A percentile compares a stretch with the other conserved stretches of the same genome.
These are phyloP conservation scores for Deinandra increscens DNA, from an alignment of 129 eudicot genomes.

Conservation along the genomic window DNA sequence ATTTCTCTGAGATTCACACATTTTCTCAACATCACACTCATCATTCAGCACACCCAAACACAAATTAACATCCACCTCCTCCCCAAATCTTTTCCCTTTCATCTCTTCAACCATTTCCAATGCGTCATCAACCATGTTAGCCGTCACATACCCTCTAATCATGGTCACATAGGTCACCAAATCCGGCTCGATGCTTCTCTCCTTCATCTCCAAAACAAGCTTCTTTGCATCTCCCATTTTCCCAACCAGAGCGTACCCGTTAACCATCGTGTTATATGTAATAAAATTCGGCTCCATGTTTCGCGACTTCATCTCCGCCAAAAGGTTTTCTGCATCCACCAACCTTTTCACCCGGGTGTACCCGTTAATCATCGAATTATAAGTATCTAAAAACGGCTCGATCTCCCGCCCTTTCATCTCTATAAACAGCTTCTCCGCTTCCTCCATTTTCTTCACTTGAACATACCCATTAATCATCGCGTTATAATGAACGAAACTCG, in stretches of 20 bases:
- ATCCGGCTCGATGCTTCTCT: constrained; percentile 27
- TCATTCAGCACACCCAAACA: constrained; percentile 65
- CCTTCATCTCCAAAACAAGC: constrained; percentile 29
- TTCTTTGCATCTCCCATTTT: constrained; percentile 28
- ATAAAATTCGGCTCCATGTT: constrained; percentile 14
- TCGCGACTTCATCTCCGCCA: constrained; percentile 29
- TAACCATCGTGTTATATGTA: constrained; percentile 30
- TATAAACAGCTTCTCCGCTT: constrained; percentile 63
- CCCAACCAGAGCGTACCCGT: constrained; percentile 20
- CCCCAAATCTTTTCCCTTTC: constrained; percentile 47
- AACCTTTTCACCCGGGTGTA: constrained; percentile 45
- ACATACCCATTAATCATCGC: constrained; percentile 62
- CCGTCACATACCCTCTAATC: constrained; percentile 34
- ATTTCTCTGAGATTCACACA: constrained; percentile 50
- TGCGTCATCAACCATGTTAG: constrained; percentile 21
- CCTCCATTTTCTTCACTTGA: constrained; percentile 60
- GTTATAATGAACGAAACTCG: constrained; percentile 60
- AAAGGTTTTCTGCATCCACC: constrained; percentile 50
- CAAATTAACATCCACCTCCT: constrained; percentile 44
- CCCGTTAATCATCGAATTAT: constrained; percentile 74
- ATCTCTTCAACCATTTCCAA: constrained; percentile 59
- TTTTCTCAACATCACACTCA: constrained; percentile 56
- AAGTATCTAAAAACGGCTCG: constrained; percentile 63
- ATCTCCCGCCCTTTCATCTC: constrained; percentile 72
- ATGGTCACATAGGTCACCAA: constrained; percentile 26